Conservation (phyloP, 1,284 basidiomycete genomes). For the Paramarasmius palmivorus region DNA sequence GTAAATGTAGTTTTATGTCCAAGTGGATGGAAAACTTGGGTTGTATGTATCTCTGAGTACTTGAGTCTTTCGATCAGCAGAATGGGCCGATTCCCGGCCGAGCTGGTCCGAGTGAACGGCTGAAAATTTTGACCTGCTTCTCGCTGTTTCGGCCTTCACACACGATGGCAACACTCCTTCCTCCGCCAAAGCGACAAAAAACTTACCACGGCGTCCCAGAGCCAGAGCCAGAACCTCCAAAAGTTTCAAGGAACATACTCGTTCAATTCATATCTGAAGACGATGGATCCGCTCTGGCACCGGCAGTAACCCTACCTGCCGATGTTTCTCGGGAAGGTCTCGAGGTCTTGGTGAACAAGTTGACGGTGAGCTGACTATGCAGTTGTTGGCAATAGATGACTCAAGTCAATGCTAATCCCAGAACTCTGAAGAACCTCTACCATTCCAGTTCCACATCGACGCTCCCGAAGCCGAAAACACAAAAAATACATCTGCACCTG, state of each 20-base stretch:
- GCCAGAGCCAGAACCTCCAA: constrained; percentile 55
- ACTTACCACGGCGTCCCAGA: constrained; percentile 73
- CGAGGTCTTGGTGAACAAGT: constrained; percentile 84
- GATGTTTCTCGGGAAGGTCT: constrained; percentile 84
- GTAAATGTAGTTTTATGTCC: no score
- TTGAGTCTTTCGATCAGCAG: no score
- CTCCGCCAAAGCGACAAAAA: constrained; percentile 85
- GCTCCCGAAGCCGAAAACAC: constrained; percentile 62
- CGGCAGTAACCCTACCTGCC: constrained; percentile 85
- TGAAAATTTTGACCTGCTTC: no score
- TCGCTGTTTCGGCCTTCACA: no score
- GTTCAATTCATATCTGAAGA: constrained; percentile 92
- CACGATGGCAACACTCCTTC: constrained; percentile 78
- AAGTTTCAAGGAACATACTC: constrained; percentile 69
- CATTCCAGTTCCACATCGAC: constrained; percentile 85
- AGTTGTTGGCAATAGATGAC: not conserved
- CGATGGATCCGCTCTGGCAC: constrained; percentile 78
- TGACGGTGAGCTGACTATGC: constrained; percentile 36
- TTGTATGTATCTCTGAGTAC: no score
- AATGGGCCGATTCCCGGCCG: no score
- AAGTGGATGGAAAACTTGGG: no score
- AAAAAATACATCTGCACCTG: constrained; percentile 41
- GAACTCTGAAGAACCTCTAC: constrained; percentile 75
- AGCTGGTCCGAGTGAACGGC: no score
- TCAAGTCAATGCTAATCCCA: not conserved